A percentile compares a stretch with the other conserved stretches of the same genome.
phyloP scores from a whole-genome alignment of 2,329 filamentous ascomycete genomes.

The Aspergillus novoparasiticus region DNA sequence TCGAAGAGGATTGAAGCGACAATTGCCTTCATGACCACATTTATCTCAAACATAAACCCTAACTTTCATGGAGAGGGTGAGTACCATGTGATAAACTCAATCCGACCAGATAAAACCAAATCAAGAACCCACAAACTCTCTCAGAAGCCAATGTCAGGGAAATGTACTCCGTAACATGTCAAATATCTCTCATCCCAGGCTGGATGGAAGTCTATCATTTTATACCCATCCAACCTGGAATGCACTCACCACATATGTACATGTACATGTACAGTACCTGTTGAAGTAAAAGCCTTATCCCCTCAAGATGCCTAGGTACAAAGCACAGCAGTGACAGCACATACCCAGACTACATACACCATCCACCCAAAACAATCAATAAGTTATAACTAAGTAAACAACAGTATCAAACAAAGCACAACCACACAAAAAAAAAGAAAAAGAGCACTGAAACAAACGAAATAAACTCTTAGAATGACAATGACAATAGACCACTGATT shows the following conservation, averaged over 20 bases:
- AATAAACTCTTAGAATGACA: not conserved
- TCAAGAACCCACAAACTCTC: not conserved
- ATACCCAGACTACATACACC: too few relatives aligned
- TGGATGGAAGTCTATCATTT: not conserved
- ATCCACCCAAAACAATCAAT: not conserved
- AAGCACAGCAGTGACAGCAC: not conserved
- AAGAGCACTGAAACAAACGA: not conserved
- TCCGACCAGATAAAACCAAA: not conserved
- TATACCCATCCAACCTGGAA: not conserved
- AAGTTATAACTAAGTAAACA: not conserved
- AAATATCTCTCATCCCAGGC: not conserved
- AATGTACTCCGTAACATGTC: not conserved
- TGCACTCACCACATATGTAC: not conserved
- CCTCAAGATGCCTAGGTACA: not conserved
- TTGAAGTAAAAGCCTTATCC: not conserved
- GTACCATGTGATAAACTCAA: not conserved
- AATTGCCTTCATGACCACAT: not conserved
- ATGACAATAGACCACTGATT: not conserved
- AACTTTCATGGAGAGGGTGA: not conserved
- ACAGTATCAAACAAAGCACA: not conserved
- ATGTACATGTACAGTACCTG: not conserved
- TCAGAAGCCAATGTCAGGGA: not conserved
- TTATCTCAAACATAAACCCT: not conserved
- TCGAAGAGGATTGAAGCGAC: not conserved
- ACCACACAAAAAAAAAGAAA: not conserved